Conservation (phyloP, 2,329 filamentous ascomycete genomes). For the Thielaviopsis ethacetica region DNA sequence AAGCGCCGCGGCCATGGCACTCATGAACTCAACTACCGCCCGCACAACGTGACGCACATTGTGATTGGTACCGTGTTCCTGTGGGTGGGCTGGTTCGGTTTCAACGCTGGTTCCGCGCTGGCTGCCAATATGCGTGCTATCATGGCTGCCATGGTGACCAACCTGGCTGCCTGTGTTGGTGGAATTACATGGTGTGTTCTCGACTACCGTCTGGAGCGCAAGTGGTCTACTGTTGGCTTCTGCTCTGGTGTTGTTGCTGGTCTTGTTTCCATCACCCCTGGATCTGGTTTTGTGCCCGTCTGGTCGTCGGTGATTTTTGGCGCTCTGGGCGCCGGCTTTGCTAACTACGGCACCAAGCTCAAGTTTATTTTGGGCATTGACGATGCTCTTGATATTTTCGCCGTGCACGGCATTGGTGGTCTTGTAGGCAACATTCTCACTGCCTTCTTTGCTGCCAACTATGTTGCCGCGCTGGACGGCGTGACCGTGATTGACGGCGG, state of each 20-base stretch:
- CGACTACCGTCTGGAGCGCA: slow-evolving; percentile 75
- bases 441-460: slow-evolving; percentile 69
- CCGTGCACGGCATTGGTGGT: slow-evolving; percentile 64
- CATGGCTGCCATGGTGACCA: slow-evolving; percentile 76
- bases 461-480: slow-evolving; percentile 69
- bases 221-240: slow-evolving; percentile 88
- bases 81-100: slow-evolving; percentile 92
- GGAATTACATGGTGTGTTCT: slow-evolving; percentile 81
- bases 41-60: slow-evolving; percentile 85
- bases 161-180: slow-evolving; percentile 67
- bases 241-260: slow-evolving; percentile 82
- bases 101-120: slow-evolving; percentile 76
- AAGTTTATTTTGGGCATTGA: slow-evolving; percentile 72
- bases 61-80: slow-evolving; percentile 86
- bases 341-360: slow-evolving; percentile 83
- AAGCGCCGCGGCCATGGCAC: slow-evolving; percentile 74
- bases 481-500: slow-evolving; percentile 51
- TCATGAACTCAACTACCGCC: slow-evolving; percentile 77
- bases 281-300: slow-evolving; percentile 68
- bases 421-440: slow-evolving; percentile 66
- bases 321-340: slow-evolving; percentile 55
- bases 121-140: slow-evolving; percentile 69
- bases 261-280: slow-evolving; percentile 75
- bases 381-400: slow-evolving; percentile 79
- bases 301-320: slow-evolving; percentile 76